Conservation (phyloP, 352 stramenopile species). For the Ochromonadaceae sp. region DNA sequence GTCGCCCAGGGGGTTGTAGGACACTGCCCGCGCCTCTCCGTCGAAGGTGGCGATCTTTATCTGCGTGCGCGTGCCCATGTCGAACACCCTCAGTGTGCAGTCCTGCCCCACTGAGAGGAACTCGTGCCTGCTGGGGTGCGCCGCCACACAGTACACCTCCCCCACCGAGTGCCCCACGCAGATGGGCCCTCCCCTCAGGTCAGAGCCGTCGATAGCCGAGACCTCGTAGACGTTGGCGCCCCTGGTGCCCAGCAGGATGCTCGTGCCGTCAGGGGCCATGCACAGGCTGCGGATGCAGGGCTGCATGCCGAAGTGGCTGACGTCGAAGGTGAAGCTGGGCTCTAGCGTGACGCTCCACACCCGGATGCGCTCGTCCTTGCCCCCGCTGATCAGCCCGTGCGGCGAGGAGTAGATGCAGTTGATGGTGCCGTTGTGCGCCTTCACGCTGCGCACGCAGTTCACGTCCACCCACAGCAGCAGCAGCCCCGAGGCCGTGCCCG, state of each 20-base stretch:
- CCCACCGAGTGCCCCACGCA: slow-evolving; percentile 43
- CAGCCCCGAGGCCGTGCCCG: slow-evolving; percentile 33
- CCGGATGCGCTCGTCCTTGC: slow-evolving; percentile 32
- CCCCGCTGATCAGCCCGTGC: slow-evolving; percentile 35
- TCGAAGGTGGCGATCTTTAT: slow-evolving; percentile 44
- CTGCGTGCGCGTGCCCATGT: slow-evolving; percentile 26
- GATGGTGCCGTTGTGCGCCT: slow-evolving; percentile 34
- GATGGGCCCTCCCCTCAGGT: slow-evolving; percentile 33
- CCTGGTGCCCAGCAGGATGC: slow-evolving; percentile 31
- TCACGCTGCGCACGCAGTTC: slow-evolving; percentile 37
- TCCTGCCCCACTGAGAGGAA: slow-evolving; percentile 67
- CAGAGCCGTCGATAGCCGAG: slow-evolving; percentile 33
- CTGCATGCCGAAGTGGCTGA: slow-evolving; percentile 26
- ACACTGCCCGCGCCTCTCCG: slow-evolving; percentile 37
- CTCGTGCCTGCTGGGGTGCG: slow-evolving; percentile 50
- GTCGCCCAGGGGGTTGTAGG: slow-evolving; percentile 65
- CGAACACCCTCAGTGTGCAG: slow-evolving; percentile 57
- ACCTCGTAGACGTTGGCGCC: slow-evolving; percentile 26
- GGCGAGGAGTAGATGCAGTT: slow-evolving; percentile 30
- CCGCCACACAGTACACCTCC: slow-evolving; percentile 39
- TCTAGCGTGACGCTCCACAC: slow-evolving; percentile 37
- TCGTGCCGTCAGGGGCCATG: slow-evolving; percentile 28
- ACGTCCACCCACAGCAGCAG: slow-evolving; percentile 38
- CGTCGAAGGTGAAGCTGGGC: slow-evolving; percentile 31
- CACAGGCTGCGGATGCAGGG: slow-evolving; percentile 28